A percentile compares a stretch with the other conserved stretches of the same genome.
phyloP scores from a whole-genome alignment of 2,329 filamentous ascomycete genomes.

The Penicillium brasilianum region DNA sequence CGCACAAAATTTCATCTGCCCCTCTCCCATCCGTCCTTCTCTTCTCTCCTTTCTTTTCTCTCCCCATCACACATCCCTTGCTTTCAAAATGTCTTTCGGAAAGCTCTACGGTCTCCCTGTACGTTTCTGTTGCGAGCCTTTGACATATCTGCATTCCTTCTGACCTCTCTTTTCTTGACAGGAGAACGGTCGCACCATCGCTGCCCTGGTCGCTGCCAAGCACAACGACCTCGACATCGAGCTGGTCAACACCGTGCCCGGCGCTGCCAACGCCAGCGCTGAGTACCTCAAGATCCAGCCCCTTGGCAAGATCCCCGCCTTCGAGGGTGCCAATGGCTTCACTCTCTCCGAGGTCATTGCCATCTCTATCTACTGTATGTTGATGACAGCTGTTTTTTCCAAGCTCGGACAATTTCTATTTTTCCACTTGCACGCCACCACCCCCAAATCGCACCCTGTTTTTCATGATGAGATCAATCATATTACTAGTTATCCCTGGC shows the following conservation, averaged over 20 bases:
- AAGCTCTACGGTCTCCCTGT: constrained; percentile 92
- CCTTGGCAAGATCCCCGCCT: constrained; percentile 90
- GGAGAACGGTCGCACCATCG: constrained; percentile 88
- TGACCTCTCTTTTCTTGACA: constrained; percentile 48
- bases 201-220: constrained; percentile 92
- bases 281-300: constrained; percentile 87
- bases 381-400: constrained; percentile 27
- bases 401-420: constrained; percentile 3
- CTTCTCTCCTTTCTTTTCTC: constrained; percentile 21
- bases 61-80: constrained; percentile 25
- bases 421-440: constrained; percentile 9
- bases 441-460: constrained; percentile 14
- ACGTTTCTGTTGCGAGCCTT: constrained; percentile 43
- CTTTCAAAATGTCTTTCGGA: constrained; percentile 85
- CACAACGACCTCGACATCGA: constrained; percentile 94
- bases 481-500: constrained; percentile 94
- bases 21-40: constrained; percentile 22
- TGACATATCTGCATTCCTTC: constrained; percentile 6
- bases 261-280: constrained; percentile 61
- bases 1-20: constrained; percentile 34
- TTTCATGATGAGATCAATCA: constrained; percentile 75
- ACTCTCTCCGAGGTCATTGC: constrained; percentile 87
- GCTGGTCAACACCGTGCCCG: constrained; percentile 67
- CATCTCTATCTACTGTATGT: constrained; percentile 97
- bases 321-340: constrained; percentile 90